Evolutionary conservation across 192 early-diverging fungal species (phyloP).

Genomic region (Haplosporangium gracile): DNA sequence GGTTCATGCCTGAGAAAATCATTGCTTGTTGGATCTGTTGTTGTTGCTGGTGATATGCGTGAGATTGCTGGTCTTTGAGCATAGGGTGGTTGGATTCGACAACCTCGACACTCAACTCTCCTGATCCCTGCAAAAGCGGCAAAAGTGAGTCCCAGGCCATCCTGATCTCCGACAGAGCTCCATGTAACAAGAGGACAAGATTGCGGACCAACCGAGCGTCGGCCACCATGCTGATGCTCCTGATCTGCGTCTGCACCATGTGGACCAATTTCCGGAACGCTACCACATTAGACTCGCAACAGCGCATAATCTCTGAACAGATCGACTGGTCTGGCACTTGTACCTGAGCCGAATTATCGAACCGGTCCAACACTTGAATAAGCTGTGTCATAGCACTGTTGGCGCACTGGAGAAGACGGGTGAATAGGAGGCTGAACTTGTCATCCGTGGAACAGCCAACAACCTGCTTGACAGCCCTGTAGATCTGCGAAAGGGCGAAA

Average conservation of each 20-base stretch:
- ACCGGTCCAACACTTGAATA: constrained; percentile 51
- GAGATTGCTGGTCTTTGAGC: constrained; percentile 17
- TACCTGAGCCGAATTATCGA: constrained; percentile 49
- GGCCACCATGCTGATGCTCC: constrained; percentile 43
- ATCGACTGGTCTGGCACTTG: constrained; percentile 38
- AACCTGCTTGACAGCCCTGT: constrained; percentile 58
- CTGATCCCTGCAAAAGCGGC: constrained; percentile 49
- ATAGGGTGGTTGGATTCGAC: constrained; percentile 17
- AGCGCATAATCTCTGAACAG: constrained; percentile 45
- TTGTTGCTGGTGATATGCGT: constrained; percentile 5
- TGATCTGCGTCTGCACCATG: constrained; percentile 52
- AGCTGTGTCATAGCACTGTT: constrained; percentile 50
- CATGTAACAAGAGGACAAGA: constrained; percentile 59
- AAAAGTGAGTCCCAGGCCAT: constrained; percentile 59
- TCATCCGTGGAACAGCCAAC: constrained; percentile 54
- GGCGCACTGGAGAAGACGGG: constrained; percentile 49
- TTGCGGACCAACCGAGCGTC: constrained; percentile 58
- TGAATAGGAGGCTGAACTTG: constrained; percentile 45
- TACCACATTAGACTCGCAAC: constrained; percentile 50
- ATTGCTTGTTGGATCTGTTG: constrained; percentile 12
- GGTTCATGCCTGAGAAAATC: neutral
- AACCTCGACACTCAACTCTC: constrained; percentile 33
- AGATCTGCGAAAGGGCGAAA: constrained; percentile 60
- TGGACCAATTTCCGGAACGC: constrained; percentile 50
- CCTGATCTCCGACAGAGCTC: constrained; percentile 58